phyloP scores from a whole-genome alignment of 768 basidiomycete genomes.

The Serendipita sp. region DNA sequence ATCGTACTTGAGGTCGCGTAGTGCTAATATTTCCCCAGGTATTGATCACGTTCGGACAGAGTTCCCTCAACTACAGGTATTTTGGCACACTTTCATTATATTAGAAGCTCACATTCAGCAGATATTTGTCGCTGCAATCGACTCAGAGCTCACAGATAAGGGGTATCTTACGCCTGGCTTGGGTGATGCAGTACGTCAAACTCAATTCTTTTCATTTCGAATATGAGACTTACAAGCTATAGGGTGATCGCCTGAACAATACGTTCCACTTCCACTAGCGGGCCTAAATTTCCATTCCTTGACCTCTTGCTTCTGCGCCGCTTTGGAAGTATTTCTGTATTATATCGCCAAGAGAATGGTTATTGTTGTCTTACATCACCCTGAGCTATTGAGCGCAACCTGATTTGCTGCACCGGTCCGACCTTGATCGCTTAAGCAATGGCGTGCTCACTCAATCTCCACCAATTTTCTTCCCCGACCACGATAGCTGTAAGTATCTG shows the following conservation, averaged over 20 bases:
- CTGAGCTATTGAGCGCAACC: background rate
- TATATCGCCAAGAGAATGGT: too few relatives aligned
- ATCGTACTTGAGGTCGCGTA: too few relatives aligned
- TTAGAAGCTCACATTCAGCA: slow-evolving; percentile 17
- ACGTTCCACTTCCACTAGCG: slow-evolving; percentile 24
- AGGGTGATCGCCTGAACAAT: slow-evolving; percentile 80
- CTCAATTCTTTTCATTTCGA: background rate
- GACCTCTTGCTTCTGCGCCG: background rate
- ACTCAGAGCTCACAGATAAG: slow-evolving; percentile 47
- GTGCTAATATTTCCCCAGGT: background rate
- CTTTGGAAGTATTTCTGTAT: background rate
- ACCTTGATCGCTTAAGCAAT: background rate
- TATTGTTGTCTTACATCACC: too few relatives aligned
- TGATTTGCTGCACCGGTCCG: background rate
- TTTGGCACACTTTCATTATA: slow-evolving; percentile 10
- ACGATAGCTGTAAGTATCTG: background rate
- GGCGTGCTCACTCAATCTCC: background rate
- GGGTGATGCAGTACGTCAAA: slow-evolving; percentile 59
- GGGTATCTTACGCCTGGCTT: slow-evolving; percentile 82
- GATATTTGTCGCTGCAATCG: slow-evolving; percentile 81
- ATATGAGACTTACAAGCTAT: background rate
- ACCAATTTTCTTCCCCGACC: background rate
- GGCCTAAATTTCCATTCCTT: background rate
- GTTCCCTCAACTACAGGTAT: slow-evolving; percentile 70
- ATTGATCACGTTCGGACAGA: slow-evolving; percentile 33